Evolutionary conservation across 192 early-diverging fungal genomes (phyloP).

Genomic region (Coemansia sp.): DNA sequence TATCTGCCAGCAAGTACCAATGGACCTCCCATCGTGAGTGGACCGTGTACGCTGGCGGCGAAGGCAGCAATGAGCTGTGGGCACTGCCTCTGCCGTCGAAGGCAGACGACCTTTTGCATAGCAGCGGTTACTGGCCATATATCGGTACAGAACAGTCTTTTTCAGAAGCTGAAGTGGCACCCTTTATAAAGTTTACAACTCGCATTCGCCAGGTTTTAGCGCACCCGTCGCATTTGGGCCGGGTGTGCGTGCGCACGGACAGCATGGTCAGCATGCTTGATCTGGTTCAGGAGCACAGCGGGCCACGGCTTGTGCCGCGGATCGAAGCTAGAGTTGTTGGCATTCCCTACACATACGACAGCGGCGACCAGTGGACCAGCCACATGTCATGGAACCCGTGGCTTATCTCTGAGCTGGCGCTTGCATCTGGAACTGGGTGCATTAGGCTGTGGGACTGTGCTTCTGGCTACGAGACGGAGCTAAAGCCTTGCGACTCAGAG

Average conservation of each 20-base stretch:
- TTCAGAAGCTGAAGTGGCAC: background rate
- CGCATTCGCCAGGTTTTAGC: slow-evolving; percentile 30
- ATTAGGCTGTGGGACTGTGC: slow-evolving; percentile 41
- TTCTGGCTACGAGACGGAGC: slow-evolving; percentile 5
- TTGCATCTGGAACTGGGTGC: slow-evolving; percentile 32
- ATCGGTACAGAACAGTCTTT: background rate
- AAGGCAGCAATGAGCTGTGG: slow-evolving; percentile 39
- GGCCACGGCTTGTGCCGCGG: background rate
- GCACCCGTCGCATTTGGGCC: slow-evolving; percentile 15
- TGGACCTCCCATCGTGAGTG: slow-evolving; percentile 35
- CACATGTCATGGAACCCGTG: slow-evolving; percentile 43
- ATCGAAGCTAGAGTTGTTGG: slow-evolving; percentile 14
- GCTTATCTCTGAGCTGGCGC: slow-evolving; percentile 23
- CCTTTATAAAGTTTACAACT: slow-evolving; percentile 37
- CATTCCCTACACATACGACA: slow-evolving; percentile 23
- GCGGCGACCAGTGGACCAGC: slow-evolving; percentile 35
- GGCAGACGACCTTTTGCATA: slow-evolving; percentile 2
- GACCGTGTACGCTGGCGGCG: slow-evolving; percentile 36
- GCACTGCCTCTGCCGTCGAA: slow-evolving; percentile 17
- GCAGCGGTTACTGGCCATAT: background rate
- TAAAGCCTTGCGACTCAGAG: slow-evolving; percentile 8
- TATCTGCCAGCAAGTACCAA: background rate
- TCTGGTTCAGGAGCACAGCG: slow-evolving; percentile 12
- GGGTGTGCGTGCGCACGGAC: slow-evolving; percentile 42
- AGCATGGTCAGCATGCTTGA: slow-evolving; percentile 28